Base-by-base conservation (phyloP, 1,284 basidiomycete species). In the Sanghuangporus baumii region DNA sequence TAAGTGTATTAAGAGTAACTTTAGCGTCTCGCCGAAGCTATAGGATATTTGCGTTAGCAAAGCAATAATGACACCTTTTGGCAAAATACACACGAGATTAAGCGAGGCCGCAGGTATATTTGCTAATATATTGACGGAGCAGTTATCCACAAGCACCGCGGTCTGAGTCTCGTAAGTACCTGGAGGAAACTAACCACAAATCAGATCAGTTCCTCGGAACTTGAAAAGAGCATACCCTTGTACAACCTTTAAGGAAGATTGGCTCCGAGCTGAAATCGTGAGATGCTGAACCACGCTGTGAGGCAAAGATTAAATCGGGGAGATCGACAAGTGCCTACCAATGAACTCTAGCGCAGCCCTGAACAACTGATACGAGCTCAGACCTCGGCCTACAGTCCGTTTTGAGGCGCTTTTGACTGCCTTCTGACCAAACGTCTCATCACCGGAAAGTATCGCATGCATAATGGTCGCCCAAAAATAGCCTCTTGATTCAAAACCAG, bases 301-400 rank as follows among this genome's bases (percentile, higher is more conserved):
- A 55, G 54, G 6, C 11, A 31, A 48, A 52, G 20, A 40, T 59
- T 5, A 18, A 36, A 50, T 51, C 8, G 37, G 34, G 47, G 12
- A 6, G 56, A 6, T 36, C 23, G n/a, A 9, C 36, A 47, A 34
- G 31, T 16, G 73, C 84, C 66, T 68, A 91, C 89, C 81, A 34
- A 95, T 72, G 71, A 93, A 88, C 70, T 93, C 90, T 65, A 96
- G 72, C 2, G 85, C 85, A 55, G 89, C 91, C 65, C 89, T 85
- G 74, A 95, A 94, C 38, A 94, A 76, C 72, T 95, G 94, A 73
- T 94, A 95, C 40, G 90, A 92, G 67, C 91, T 94, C 69, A 94
- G 73, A 0, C 91, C 89, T 61, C 81, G 83, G 16, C 88, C 88
- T 1, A 92, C 72, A 0, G 84, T 81, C 61, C 77, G 79, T 66